Base-by-base conservation (phyloP, 2,329 filamentous ascomycete species). In the Aspergillus sp. region DNA sequence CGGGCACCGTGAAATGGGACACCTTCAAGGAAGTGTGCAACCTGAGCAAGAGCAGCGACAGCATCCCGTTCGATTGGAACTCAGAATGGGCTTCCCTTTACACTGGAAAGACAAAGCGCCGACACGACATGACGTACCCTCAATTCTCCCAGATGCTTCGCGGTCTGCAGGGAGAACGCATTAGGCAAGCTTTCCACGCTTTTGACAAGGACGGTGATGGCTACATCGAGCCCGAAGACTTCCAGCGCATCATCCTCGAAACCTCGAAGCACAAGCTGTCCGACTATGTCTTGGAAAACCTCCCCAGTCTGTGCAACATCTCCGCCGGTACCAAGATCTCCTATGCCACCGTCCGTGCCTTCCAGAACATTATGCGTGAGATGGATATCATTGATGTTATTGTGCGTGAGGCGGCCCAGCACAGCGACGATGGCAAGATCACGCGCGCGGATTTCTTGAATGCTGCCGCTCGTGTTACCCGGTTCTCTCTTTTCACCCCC, bases 101-200 rank as follows among this genome's bases (percentile, higher is more conserved):
- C 81, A 91, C 95, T 70, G 95, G 95, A 63, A 87, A 89, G 72
- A 92, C 90, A 81, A 91, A 91, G 79, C 89, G 91, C 78, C 87
- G 94, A 67, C 95, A 97, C 76, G 88, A 90, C 70, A 89, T 99
- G 81, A 94, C 94, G 70, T 99, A 99, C 76, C 89, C 90, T 5
- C 94, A 99, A 78, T 99, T 99, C 81, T 91, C 93, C 51, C 95
- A 99, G 81, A 97, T 99, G 93, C 84, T 99, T 71, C 91, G 95
- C 64, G 95, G 94, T 51, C 83, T 99, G 63, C 94, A 98, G 80
- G 95, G 95, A 60, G 95, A 99, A 86, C 87, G 93, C 66, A 93
- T 99, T 71, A 86, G 95, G 64, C 95, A 99, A 78, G 94, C 95
- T 13, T 99, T 99, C 83, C 88, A 95, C 72, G 82, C 88, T 63